Conservation (phyloP, 306 rosid genomes). For the Corylus avellana region DNA sequence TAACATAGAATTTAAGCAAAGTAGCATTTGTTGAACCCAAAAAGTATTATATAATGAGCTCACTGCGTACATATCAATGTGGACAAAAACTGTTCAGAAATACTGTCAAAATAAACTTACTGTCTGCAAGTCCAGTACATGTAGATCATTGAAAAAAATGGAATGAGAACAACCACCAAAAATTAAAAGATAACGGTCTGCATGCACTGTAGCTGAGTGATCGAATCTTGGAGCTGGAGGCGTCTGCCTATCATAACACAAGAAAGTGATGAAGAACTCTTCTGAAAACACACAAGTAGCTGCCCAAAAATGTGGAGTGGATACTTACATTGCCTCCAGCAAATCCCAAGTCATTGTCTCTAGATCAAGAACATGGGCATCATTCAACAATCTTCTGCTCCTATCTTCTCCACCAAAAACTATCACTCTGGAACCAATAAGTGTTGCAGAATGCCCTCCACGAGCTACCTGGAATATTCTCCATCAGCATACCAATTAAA, state of each 20-base stretch:
- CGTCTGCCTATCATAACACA: conserved; percentile 78
- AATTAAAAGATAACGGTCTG: conserved; percentile 73
- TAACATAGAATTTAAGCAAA: not conserved
- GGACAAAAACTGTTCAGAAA: not conserved
- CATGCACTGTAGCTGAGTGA: conserved; percentile 79
- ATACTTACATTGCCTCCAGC: conserved; percentile 65
- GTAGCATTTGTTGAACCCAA: not conserved
- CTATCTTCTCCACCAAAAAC: conserved; percentile 93
- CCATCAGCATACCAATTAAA: conserved; percentile 27
- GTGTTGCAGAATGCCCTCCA: conserved; percentile 81
- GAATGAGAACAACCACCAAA: conserved; percentile 98
- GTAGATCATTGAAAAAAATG: conserved; percentile 83
- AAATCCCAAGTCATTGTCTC: conserved; percentile 84
- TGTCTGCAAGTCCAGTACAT: conserved; percentile 79
- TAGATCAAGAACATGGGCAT: conserved; percentile 76
- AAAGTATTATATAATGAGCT: not conserved
- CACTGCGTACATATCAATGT: not conserved
- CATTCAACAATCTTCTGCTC: conserved; percentile 79
- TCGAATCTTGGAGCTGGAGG: conserved; percentile 94
- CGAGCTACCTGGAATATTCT: conserved; percentile 65
- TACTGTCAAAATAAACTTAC: conserved; percentile 48
- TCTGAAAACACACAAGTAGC: conserved; percentile 25
- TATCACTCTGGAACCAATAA: conserved; percentile 83
- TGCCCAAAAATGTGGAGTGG: conserved; percentile 27
- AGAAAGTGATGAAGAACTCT: conserved; percentile 39